These are phyloP conservation scores for Parastagonospora avenae DNA, from an alignment of 2,329 filamentous ascomycete species.

Conservation along the genomic window DNA sequence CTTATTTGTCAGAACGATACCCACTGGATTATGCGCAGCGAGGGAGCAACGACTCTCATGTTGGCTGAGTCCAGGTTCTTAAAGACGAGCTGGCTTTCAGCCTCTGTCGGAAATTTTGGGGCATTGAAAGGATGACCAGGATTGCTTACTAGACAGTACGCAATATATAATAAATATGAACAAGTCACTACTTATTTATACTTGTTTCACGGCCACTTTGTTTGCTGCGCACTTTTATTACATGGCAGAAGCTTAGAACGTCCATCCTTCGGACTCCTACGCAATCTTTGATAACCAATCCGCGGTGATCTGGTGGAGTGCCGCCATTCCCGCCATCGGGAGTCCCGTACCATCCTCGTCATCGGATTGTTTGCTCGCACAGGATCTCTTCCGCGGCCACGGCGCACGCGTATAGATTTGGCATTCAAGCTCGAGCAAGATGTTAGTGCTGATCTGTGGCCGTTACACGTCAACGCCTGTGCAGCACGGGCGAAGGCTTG, in stretches of 20 bases:
- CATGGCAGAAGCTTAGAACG: neutral
- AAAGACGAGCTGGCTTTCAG: conserved; percentile 1
- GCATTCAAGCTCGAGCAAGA: conserved; percentile 11
- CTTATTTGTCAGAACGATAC: conserved; percentile 6
- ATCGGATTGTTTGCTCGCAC: conserved; percentile 14
- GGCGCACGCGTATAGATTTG: conserved; percentile 10
- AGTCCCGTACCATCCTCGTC: conserved; percentile 12
- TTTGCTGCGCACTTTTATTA: neutral
- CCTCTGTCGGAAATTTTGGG: neutral
- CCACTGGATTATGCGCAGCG: conserved; percentile 4
- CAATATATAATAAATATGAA: neutral
- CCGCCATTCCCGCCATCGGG: conserved; percentile 12
- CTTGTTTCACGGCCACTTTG: neutral
- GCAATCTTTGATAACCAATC: conserved; percentile 25
- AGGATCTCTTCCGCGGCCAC: conserved; percentile 3
- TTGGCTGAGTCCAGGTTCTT: neutral
- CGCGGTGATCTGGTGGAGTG: conserved; percentile 6
- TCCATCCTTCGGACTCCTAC: neutral
- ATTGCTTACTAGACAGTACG: neutral
- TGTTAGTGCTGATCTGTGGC: conserved; percentile 12
- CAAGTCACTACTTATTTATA: neutral
- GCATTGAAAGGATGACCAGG: neutral
- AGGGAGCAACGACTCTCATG: conserved; percentile 3
- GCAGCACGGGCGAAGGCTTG: conserved; percentile 16
- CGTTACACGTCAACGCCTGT: conserved; percentile 26